Evolutionary conservation across 345 rosid species (phyloP).

Genomic region (Populus davidiana): DNA sequence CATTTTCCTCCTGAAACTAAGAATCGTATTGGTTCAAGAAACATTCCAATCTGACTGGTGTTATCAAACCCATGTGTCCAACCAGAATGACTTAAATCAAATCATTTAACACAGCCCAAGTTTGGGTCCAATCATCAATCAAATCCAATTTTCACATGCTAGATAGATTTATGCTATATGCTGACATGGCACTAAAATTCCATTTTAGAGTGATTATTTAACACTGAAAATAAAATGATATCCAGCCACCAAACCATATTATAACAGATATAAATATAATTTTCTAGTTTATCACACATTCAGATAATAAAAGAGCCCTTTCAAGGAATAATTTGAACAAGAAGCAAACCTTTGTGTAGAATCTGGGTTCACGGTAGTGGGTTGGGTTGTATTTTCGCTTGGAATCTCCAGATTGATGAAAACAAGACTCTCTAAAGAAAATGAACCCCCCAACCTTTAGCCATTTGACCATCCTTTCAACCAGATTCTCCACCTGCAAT

Average conservation of each 20-base stretch:
- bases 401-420: conserved; percentile 91
- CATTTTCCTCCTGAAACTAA: background rate
- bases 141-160: background rate
- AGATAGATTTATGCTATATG: background rate
- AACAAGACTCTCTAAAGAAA: conserved; percentile 95
- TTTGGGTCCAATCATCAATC: background rate
- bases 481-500: conserved; percentile 70
- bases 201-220: background rate
- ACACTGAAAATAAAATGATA: background rate
- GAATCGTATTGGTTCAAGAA: background rate
- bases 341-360: conserved; percentile 74
- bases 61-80: background rate
- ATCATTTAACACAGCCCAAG: background rate
- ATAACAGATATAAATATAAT: background rate
- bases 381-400: conserved; percentile 81
- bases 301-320: background rate
- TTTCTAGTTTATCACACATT: background rate
- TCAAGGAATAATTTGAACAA: background rate
- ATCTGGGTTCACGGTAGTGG: conserved; percentile 95
- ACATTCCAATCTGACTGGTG: background rate
- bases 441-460: conserved; percentile 83
- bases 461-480: conserved; percentile 77
- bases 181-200: background rate
- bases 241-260: background rate
- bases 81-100: too few species aligned